Percentiles rank a stretch among this genome's conserved stretches.
phyloP scores from a whole-genome alignment of 1,139 yeast species.

The Spathaspora jeffriesii region DNA sequence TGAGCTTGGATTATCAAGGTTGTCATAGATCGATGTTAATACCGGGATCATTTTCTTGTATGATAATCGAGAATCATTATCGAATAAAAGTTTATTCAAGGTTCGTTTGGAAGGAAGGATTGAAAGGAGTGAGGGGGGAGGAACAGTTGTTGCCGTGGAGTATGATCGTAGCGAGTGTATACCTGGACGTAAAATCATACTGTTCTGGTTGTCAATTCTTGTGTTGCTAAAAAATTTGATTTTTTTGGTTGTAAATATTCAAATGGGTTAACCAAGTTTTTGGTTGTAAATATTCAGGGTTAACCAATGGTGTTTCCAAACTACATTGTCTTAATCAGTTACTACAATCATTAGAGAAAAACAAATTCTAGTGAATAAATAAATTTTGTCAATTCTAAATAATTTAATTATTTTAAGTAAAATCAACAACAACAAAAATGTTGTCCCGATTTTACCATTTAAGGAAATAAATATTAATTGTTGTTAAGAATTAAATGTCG shows the following conservation, averaged over 20 bases:
- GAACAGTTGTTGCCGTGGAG: constrained; percentile 2
- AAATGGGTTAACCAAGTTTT: too few species aligned
- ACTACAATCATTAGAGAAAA: neutral
- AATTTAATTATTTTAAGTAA: neutral
- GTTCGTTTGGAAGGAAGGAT: constrained; percentile 61
- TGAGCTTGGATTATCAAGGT: constrained; percentile 34
- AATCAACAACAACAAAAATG: too few species aligned
- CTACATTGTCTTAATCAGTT: too few species aligned
- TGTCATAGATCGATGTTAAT: constrained; percentile 48
- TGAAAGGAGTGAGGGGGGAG: constrained; percentile 45
- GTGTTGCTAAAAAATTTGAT: neutral
- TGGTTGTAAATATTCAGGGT: neutral
- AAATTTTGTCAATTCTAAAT: neutral
- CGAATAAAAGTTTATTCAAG: constrained; percentile 62
- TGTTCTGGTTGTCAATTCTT: too few species aligned
- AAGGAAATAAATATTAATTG: neutral
- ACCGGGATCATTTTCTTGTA: constrained; percentile 56
- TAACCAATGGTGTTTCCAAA: constrained; percentile 1
- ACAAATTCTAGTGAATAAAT: neutral
- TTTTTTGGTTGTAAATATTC: constrained; percentile 2
- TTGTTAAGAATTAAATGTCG: constrained; percentile 1
- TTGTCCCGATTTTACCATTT: neutral
- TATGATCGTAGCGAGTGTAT: neutral
- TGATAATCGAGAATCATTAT: constrained; percentile 58
- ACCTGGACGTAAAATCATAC: too few species aligned